Percentiles rank a stretch among this genome's conserved stretches.
phyloP scores from a whole-genome alignment of 2,329 filamentous ascomycete species.

The Claviceps pusilla region DNA sequence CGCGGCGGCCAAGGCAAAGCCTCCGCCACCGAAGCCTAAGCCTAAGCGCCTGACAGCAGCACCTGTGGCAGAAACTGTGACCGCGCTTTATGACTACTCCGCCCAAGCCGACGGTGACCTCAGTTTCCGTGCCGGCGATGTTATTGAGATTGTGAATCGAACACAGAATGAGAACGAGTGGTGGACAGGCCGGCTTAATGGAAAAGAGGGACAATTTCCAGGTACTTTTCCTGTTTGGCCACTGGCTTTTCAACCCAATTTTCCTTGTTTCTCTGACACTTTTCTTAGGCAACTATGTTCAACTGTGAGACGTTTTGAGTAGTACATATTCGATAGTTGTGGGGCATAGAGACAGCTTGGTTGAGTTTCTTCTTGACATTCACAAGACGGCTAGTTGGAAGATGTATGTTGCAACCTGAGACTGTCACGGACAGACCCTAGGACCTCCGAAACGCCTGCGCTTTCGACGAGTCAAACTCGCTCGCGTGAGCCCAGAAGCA shows the following conservation, averaged over 20 bases:
- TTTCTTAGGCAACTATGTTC: conserved; percentile 4
- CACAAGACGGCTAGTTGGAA: background rate
- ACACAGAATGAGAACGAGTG: conserved; percentile 93
- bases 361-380: background rate
- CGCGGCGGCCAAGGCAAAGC: conserved; percentile 47
- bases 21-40: conserved; percentile 63
- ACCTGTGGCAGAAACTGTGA: conserved; percentile 60
- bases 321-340: background rate
- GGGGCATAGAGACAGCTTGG: background rate
- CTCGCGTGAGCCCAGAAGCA: background rate
- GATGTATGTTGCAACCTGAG: background rate
- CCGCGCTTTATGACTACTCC: conserved; percentile 89
- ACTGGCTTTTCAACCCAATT: background rate
- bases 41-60: conserved; percentile 54
- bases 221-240: conserved; percentile 38
- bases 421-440: background rate
- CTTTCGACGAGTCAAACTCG: background rate
- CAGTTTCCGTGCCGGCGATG: conserved; percentile 74
- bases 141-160: conserved; percentile 72
- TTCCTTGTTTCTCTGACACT: background rate
- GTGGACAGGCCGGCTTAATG: conserved; percentile 77
- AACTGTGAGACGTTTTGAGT: conserved; percentile 1
- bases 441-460: background rate
- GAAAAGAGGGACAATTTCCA: conserved; percentile 82
- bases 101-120: conserved; percentile 90